phyloP scores from a whole-genome alignment of 441 rosid genomes.

The Arabidopsis hybrid region DNA sequence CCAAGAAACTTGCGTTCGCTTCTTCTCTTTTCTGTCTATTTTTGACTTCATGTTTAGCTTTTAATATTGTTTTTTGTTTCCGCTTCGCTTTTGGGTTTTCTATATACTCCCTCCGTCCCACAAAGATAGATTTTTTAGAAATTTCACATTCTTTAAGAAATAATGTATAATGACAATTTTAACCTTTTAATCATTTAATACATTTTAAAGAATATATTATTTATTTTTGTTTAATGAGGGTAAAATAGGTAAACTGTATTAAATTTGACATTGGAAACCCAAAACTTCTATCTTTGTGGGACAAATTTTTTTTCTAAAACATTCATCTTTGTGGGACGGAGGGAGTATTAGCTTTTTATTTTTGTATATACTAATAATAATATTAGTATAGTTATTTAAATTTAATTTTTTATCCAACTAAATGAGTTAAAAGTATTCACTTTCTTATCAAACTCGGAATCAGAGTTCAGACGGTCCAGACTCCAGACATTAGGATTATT shows the following conservation, averaged over 20 bases:
- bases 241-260: no score
- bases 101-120: no score
- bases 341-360: constrained; percentile 20
- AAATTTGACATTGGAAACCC: no score
- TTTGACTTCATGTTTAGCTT: constrained; percentile 36
- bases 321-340: no score
- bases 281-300: no score
- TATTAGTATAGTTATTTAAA: not conserved
- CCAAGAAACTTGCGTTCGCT: constrained; percentile 17
- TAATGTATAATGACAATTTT: no score
- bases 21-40: constrained; percentile 26
- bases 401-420: not conserved
- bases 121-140: no score
- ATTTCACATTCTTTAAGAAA: no score
- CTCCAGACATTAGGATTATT: not conserved
- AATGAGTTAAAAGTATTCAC: not conserved
- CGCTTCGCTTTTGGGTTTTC: constrained; percentile 15
- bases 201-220: no score
- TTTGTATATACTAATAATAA: not conserved
- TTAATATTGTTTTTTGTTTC: constrained; percentile 3
- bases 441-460: not conserved
- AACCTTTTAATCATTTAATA: no score
- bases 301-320: no score
- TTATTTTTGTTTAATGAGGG: no score
- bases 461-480: not conserved